These are phyloP conservation scores for Euphrasia arctica DNA, from an alignment of 305 asterid genomes.

Conservation along the genomic window DNA sequence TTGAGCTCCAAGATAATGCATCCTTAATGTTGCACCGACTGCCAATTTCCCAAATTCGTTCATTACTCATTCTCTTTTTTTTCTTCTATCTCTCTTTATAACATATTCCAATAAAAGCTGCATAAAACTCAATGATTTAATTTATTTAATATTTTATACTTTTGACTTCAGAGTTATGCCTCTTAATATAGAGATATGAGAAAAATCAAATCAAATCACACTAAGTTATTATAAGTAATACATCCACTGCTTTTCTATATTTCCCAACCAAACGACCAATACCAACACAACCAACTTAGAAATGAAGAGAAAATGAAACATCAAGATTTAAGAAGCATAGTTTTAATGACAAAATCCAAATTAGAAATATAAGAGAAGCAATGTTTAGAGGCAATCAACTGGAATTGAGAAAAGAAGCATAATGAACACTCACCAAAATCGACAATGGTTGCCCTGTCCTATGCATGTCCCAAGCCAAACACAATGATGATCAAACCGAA, in stretches of 20 bases:
- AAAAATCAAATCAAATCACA: background rate
- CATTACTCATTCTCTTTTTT: background rate
- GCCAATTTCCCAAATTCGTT: background rate
- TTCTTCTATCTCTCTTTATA: background rate
- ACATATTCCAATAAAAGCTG: background rate
- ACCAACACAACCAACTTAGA: too few species aligned
- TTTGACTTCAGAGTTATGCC: background rate
- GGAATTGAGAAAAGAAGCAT: background rate
- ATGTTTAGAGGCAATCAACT: too few species aligned
- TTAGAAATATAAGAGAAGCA: background rate
- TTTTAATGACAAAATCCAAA: too few species aligned
- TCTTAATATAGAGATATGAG: background rate
- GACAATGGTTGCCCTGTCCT: conserved; percentile 89
- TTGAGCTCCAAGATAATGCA: background rate
- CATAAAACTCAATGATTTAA: background rate
- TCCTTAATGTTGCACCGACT: background rate
- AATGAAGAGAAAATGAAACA: too few species aligned
- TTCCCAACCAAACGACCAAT: too few species aligned
- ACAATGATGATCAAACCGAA: conserved; percentile 99
- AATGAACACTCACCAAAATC: conserved; percentile 66
- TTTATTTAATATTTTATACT: background rate
- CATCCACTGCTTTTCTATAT: too few species aligned
- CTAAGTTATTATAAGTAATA: background rate
- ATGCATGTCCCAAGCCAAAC: conserved; percentile 98
- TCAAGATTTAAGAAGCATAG: too few species aligned